Conservation (phyloP, 345 rosid genomes). For the Isatis tinctoria region DNA sequence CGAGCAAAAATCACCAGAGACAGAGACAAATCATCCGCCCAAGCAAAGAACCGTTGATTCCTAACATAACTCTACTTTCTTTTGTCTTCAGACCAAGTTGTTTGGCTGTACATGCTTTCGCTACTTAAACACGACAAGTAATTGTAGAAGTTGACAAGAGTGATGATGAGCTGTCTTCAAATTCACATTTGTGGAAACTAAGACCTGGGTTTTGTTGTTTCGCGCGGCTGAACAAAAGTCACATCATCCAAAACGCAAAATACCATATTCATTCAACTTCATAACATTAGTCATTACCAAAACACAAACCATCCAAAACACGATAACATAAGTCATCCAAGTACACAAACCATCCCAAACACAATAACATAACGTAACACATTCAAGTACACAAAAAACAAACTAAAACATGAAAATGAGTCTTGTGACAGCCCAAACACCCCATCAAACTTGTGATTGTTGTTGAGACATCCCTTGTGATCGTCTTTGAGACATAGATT, state of each 20-base stretch:
- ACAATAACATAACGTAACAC: too few species aligned
- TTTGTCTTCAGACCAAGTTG: background rate
- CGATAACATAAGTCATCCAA: too few species aligned
- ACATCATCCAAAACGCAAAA: too few species aligned
- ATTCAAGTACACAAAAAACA: too few species aligned
- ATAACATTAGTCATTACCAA: too few species aligned
- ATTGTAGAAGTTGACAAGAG: constrained; percentile 11
- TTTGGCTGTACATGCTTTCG: constrained; percentile 18
- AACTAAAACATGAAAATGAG: background rate
- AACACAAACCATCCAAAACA: too few species aligned
- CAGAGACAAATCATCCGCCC: constrained; percentile 12
- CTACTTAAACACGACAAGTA: constrained; percentile 15
- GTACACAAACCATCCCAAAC: too few species aligned
- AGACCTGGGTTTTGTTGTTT: background rate
- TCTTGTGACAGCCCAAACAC: background rate
- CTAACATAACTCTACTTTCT: background rate
- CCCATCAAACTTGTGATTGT: background rate
- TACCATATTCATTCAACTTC: too few species aligned
- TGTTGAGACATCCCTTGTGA: background rate
- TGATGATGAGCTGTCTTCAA: constrained; percentile 30
- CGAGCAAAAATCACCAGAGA: constrained; percentile 19
- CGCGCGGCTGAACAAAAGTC: constrained; percentile 25
- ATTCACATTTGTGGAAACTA: constrained; percentile 18
- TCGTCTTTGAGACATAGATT: background rate
- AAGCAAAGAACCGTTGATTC: constrained; percentile 7